Base-by-base conservation (phyloP, 495 filamentous ascomycete genomes). In the Chaetomium fimeti region DNA sequence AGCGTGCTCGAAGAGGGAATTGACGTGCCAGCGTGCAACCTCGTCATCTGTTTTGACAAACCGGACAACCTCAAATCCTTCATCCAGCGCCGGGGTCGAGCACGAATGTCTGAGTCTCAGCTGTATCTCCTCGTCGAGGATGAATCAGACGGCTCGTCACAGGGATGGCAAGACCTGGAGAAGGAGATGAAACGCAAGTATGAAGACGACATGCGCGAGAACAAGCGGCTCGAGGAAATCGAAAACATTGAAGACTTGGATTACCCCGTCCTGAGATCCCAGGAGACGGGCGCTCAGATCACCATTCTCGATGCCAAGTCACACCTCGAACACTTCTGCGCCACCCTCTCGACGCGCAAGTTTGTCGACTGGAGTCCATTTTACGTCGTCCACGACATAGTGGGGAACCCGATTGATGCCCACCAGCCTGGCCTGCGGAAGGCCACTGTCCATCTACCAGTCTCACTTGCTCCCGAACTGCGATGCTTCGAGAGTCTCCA, bases 1-100 rank as follows among this genome's bases (percentile, higher is more conserved):
- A 89, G 85, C 68, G 93, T 93, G 0, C 77, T 96, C 0, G 93
- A 98, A 74, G 94, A 98, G 75, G 94, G 93, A 0, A 90, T 98
- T 45, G 93, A 97, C 72, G 83, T 97, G 3, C 88, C 88, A 11
- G 86, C 87, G 8, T 97, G 93, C 72, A 90, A 93, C 68, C 70
- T 91, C 38, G 91, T 97, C 15, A 80, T 97, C n/a, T 94, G 91
- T 70, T 96, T 90, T 69, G 85, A 96, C 64, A 76, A 81, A 45
- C 91, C 91, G 5, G 72, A 78, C 7, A 93, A 89, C 60, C 75
- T 96, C 32, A 93, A 93, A 69, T 89, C 91, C 0, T 97, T 93
- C 72, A 85, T 98, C 20, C 93, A 98, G 72, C 83, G 93, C 24
- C 86, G 93, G 18, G 93, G 93, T 1, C 81, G 94, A 60, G 93